phyloP scores from a whole-genome alignment of 2,329 filamentous ascomycete genomes.

The Pseudogymnoascus sp. region DNA sequence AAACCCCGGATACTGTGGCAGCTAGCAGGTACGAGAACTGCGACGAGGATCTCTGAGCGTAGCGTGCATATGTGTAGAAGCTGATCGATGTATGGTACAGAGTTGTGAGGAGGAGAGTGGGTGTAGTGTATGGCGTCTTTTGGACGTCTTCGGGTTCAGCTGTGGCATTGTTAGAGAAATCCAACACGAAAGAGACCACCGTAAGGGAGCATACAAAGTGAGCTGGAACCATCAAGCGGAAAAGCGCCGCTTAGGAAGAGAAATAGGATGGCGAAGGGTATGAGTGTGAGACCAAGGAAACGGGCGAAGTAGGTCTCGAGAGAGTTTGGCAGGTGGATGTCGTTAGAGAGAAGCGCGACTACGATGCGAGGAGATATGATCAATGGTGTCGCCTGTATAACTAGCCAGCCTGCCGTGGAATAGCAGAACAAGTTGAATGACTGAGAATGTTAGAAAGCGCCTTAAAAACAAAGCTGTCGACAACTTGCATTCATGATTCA shows the following conservation, averaged over 20 bases:
- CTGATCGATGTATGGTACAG: constrained; percentile 50
- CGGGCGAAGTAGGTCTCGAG: constrained; percentile 60
- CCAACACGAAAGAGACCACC: background rate
- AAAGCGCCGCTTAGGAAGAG: constrained; percentile 58
- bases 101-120: constrained; percentile 51
- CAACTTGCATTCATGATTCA: background rate
- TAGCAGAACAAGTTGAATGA: constrained; percentile 42
- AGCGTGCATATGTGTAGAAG: constrained; percentile 54
- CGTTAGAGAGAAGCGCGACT: constrained; percentile 49
- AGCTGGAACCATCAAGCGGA: constrained; percentile 43
- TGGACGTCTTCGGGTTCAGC: constrained; percentile 40
- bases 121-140: constrained; percentile 48
- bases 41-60: constrained; percentile 36
- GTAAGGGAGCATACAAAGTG: constrained; percentile 19
- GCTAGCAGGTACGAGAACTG: constrained; percentile 47
- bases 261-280: constrained; percentile 49
- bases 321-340: constrained; percentile 45
- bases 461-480: background rate
- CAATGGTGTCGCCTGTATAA: constrained; percentile 42
- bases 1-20: constrained; percentile 39
- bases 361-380: constrained; percentile 55
- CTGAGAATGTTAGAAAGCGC: background rate
- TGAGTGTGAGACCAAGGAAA: constrained; percentile 49
- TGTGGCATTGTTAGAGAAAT: constrained; percentile 26
- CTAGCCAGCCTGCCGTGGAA: constrained; percentile 42